phyloP scores from a whole-genome alignment of 2,329 filamentous ascomycete species.

The Westerdykella ornata region DNA sequence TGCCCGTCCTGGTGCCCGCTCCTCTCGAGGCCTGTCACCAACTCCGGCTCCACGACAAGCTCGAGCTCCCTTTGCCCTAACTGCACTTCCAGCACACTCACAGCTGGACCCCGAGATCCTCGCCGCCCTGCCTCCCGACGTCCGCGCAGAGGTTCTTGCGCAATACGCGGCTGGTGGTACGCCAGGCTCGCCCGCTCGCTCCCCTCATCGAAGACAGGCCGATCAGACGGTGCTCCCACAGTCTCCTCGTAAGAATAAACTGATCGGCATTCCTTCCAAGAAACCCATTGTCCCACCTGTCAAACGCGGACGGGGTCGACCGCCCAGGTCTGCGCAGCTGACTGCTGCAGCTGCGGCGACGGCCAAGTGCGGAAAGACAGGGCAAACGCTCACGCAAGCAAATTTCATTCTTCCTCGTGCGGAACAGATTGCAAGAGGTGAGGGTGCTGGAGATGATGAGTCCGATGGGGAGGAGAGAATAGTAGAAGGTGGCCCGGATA shows the following conservation, averaged over 20 bases:
- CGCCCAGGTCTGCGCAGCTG: constrained; percentile 31
- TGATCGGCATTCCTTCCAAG: constrained; percentile 45
- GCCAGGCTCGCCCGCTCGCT: constrained; percentile 26
- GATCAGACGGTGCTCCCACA: constrained; percentile 40
- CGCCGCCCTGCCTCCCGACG: constrained; percentile 72
- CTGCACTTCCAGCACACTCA: constrained; percentile 55
- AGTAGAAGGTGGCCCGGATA: constrained; percentile 24
- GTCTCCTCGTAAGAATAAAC: constrained; percentile 47
- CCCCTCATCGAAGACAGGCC: constrained; percentile 25
- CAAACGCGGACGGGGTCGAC: constrained; percentile 58
- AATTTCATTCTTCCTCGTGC: constrained; percentile 54
- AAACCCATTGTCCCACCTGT: constrained; percentile 51
- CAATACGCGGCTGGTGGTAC: constrained; percentile 50
- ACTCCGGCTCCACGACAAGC: constrained; percentile 6
- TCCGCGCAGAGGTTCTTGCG: constrained; percentile 74
- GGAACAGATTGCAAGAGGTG: constrained; percentile 14
- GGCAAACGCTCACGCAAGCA: constrained; percentile 57
- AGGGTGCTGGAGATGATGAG: constrained; percentile 4
- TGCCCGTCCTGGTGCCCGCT: constrained; percentile 5
- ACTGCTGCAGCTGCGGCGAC: constrained; percentile 48
- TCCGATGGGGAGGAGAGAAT: neutral
- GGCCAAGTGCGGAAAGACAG: constrained; percentile 15
- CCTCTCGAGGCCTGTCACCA: constrained; percentile 5
- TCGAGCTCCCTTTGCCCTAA: constrained; percentile 20
- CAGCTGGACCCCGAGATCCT: constrained; percentile 83